phyloP scores from a whole-genome alignment of 768 basidiomycete genomes.

The Royoungia palumana region DNA sequence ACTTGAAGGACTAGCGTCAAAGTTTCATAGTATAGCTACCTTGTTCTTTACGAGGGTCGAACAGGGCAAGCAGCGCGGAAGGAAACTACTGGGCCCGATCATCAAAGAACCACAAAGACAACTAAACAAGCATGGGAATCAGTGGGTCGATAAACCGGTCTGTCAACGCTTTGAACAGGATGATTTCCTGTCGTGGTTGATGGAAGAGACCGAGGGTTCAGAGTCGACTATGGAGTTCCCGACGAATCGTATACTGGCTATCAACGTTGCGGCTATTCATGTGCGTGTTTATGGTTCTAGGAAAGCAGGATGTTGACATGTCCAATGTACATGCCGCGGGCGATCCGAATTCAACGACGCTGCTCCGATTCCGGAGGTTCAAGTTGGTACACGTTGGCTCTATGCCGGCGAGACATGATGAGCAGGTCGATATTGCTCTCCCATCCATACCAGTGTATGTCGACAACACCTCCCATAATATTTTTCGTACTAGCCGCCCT shows the following conservation, averaged over 20 bases:
- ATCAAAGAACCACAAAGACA: constrained; percentile 28
- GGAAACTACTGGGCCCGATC: constrained; percentile 25
- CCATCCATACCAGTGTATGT: too few species aligned
- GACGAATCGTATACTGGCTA: constrained; percentile 13
- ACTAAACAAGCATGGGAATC: constrained; percentile 20
- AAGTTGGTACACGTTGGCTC: too few species aligned
- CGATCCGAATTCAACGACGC: too few species aligned
- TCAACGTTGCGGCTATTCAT: constrained; percentile 20
- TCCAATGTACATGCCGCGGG: too few species aligned
- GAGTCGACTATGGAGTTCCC: constrained; percentile 22
- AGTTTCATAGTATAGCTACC: constrained; percentile 18
- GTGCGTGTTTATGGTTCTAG: constrained; percentile 12
- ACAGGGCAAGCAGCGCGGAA: constrained; percentile 1
- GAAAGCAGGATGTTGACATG: too few species aligned
- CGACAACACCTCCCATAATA: too few species aligned
- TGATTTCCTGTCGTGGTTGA: constrained; percentile 33
- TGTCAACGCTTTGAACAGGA: constrained; percentile 7
- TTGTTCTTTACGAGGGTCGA: constrained; percentile 10
- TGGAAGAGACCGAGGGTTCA: constrained; percentile 24
- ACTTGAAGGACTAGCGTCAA: neutral
- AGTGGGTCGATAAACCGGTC: constrained; percentile 34
- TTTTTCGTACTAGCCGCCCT: too few species aligned
- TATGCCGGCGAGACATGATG: too few species aligned
- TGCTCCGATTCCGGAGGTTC: too few species aligned
- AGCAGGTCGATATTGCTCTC: too few species aligned